phyloP scores from a whole-genome alignment of 208 protist genomes.

The Spongospora subterranea region DNA sequence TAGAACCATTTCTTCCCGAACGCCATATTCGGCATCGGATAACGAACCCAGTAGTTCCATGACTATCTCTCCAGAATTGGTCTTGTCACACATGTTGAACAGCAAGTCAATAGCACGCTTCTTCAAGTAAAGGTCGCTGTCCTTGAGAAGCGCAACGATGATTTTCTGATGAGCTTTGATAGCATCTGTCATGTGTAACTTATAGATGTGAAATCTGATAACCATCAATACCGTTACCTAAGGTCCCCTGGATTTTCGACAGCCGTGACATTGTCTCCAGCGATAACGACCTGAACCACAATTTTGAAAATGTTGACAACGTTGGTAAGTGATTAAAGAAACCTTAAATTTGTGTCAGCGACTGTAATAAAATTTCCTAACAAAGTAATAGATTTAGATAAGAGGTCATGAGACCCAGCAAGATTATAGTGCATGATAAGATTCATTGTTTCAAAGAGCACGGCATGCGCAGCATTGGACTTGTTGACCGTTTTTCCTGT shows the following conservation, averaged over 20 bases:
- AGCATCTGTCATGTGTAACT: background rate
- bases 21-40: slow-evolving; percentile 58
- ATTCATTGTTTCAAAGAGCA: slow-evolving; percentile 95
- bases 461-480: slow-evolving; percentile 92
- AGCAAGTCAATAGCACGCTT: slow-evolving; percentile 94
- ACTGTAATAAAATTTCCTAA: slow-evolving; percentile 55
- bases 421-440: slow-evolving; percentile 84
- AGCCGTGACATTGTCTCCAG: slow-evolving; percentile 74
- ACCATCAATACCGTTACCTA: background rate
- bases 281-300: slow-evolving; percentile 55
- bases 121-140: slow-evolving; percentile 95
- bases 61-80: slow-evolving; percentile 87
- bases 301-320: slow-evolving; percentile 70
- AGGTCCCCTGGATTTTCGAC: slow-evolving; percentile 60
- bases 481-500: slow-evolving; percentile 83
- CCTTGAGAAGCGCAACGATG: slow-evolving; percentile 73
- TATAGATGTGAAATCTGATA: background rate
- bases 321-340: slow-evolving; percentile 63
- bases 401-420: slow-evolving; percentile 58
- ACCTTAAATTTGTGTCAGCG: slow-evolving; percentile 34
- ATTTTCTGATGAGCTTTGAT: slow-evolving; percentile 68
- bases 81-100: slow-evolving; percentile 92
- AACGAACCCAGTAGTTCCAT: slow-evolving; percentile 86
- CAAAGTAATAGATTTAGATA: slow-evolving; percentile 38
- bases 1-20: slow-evolving; percentile 65